Conservation (phyloP, 1,139 yeast species). For the Lodderomyces elongisporus region DNA sequence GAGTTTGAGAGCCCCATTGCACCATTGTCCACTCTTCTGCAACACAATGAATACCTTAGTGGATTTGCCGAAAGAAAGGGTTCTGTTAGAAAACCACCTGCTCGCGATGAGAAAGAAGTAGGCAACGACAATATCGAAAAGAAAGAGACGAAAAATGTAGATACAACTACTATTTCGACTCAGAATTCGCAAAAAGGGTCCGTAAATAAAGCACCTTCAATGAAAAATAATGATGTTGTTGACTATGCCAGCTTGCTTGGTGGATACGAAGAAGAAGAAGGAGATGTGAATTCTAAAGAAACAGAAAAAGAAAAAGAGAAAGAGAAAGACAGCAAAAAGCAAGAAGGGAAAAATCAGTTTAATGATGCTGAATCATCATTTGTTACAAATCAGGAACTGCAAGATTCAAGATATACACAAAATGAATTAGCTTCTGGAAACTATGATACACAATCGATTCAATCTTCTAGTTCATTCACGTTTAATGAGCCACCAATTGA, state of each 20-base stretch:
- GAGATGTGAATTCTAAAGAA: constrained; percentile 8
- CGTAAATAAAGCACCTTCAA: too few relatives aligned
- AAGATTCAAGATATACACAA: too few relatives aligned
- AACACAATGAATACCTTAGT: constrained; percentile 26
- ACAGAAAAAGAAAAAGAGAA: too few relatives aligned
- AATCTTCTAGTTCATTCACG: constrained; percentile 36
- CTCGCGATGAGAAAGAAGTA: too few relatives aligned
- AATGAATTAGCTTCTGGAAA: constrained; percentile 4
- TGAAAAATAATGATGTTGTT: too few relatives aligned
- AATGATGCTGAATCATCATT: too few relatives aligned
- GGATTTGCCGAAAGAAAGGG: constrained; percentile 27
- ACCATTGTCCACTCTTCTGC: constrained; percentile 19
- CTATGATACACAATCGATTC: constrained; percentile 22
- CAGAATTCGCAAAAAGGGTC: constrained; percentile 11
- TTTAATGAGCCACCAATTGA: too few relatives aligned
- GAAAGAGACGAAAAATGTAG: constrained; percentile 5
- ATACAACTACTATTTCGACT: too few relatives aligned
- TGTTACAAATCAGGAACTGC: too few relatives aligned
- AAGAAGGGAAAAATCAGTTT: too few relatives aligned
- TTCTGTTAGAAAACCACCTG: constrained; percentile 36
- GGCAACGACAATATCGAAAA: not conserved
- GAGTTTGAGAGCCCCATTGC: constrained; percentile 20
- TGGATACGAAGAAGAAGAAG: constrained; percentile 1
- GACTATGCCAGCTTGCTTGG: too few relatives aligned
- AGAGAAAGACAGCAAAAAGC: constrained; percentile 8